Percentiles rank a stretch among this genome's conserved stretches.
Conservation (phyloP, 306 rosid genomes). For the Biancaea sappan region DNA sequence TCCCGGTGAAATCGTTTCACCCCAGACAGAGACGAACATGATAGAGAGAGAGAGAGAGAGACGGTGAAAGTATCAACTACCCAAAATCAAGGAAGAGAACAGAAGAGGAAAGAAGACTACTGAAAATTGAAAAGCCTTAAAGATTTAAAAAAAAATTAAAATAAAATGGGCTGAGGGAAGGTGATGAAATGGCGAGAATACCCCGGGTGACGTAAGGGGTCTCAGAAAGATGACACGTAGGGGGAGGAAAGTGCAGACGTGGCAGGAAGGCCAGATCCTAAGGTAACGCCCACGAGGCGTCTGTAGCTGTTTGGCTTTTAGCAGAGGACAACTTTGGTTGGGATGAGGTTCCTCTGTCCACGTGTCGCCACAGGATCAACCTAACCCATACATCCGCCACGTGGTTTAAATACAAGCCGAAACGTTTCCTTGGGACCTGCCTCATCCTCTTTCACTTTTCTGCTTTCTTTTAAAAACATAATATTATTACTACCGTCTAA, state of each 20-base stretch:
- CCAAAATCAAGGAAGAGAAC: too few relatives aligned
- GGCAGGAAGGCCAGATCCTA: constrained; percentile 30
- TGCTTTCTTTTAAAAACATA: too few relatives aligned
- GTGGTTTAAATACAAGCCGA: constrained; percentile 36
- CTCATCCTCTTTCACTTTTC: too few relatives aligned
- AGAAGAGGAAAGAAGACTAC: too few relatives aligned
- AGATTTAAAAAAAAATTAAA: neutral
- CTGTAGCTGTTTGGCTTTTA: constrained; percentile 28
- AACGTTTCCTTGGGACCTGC: constrained; percentile 40
- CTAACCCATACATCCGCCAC: constrained; percentile 16
- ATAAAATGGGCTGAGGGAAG: neutral
- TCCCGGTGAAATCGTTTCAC: constrained; percentile 10
- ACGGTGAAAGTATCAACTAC: neutral
- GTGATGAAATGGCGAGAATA: constrained; percentile 25
- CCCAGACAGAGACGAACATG: neutral
- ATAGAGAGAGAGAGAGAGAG: neutral
- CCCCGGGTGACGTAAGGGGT: neutral
- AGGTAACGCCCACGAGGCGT: constrained; percentile 39
- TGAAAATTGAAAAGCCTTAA: neutral
- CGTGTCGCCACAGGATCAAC: constrained; percentile 34
- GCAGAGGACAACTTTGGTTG: neutral
- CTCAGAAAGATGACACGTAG: constrained; percentile 46
- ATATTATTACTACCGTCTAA: too few relatives aligned
- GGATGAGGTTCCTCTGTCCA: constrained; percentile 23
- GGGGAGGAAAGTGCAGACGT: constrained; percentile 28